Percentiles rank a stretch among this genome's conserved stretches.
Conservation (phyloP, 495 filamentous ascomycete species). For the Tuber calosporum region DNA sequence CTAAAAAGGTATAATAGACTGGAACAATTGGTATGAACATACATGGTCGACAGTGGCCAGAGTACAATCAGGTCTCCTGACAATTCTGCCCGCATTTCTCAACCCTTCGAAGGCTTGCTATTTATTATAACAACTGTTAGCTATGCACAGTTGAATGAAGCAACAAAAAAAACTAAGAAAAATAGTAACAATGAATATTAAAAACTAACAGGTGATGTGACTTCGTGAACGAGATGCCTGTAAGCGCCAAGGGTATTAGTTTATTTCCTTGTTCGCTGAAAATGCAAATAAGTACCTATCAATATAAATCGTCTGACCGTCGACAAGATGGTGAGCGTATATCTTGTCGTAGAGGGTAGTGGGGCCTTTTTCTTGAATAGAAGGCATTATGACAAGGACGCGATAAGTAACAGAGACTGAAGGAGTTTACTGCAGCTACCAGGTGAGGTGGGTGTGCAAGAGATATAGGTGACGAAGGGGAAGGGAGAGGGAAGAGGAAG, state of each 20-base stretch:
- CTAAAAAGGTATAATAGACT: background rate
- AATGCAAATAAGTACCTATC: conserved; percentile 48
- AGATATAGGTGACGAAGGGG: background rate
- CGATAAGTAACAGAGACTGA: background rate
- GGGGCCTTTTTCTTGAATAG: conserved; percentile 59
- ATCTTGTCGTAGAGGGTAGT: conserved; percentile 98
- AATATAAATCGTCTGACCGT: conserved; percentile 93
- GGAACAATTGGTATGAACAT: conserved; percentile 43
- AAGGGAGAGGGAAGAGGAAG: background rate
- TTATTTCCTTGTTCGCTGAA: conserved; percentile 4
- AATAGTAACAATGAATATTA: background rate
- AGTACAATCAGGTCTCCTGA: conserved; percentile 92
- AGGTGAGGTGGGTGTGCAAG: background rate
- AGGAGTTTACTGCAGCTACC: background rate
- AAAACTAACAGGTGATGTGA: conserved; percentile 74
- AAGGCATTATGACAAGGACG: conserved; percentile 60
- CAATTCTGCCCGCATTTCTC: conserved; percentile 72
- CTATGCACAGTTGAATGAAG: background rate
- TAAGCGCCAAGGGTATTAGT: conserved; percentile 48
- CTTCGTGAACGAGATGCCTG: conserved; percentile 94
- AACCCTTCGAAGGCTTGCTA: conserved; percentile 96
- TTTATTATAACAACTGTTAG: background rate
- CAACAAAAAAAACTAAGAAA: conserved; percentile 33
- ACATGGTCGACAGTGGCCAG: conserved; percentile 95
- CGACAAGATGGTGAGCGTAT: conserved; percentile 83